A percentile compares a stretch with the other conserved stretches of the same genome.
Evolutionary conservation across 805 yeast species (phyloP).

Genomic region (Wickerhamiella slavikovae): DNA sequence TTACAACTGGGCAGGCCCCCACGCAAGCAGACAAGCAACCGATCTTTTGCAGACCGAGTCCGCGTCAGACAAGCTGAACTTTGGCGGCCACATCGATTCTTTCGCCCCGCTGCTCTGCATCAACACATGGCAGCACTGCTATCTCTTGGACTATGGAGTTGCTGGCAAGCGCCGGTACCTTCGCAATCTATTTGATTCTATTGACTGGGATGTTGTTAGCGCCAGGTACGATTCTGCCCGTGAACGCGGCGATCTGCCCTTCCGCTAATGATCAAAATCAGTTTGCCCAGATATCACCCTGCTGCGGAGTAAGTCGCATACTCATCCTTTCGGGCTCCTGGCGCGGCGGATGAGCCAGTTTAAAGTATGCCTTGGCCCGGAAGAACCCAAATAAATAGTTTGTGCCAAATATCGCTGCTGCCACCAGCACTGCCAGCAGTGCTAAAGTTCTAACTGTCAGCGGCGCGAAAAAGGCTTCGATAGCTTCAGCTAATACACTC

Average conservation of each 20-base stretch:
- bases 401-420: slow-evolving; percentile 6
- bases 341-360: slow-evolving; percentile 1
- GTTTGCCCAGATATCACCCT: no score
- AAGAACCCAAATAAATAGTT: slow-evolving; percentile 12
- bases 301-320: no score
- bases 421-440: slow-evolving; percentile 2
- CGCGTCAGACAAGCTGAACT: slow-evolving; percentile 1
- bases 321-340: slow-evolving; percentile 6
- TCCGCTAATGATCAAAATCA: no score
- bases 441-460: slow-evolving; percentile 23
- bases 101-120: slow-evolving; percentile 44
- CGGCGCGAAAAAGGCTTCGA: slow-evolving; percentile 51
- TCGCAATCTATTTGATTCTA: slow-evolving; percentile 50
- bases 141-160: slow-evolving; percentile 67
- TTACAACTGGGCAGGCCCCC: slow-evolving; percentile 76
- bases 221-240: no score
- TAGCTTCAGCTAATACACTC: slow-evolving; percentile 55
- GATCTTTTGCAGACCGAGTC: neutral
- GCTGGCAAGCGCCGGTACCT: slow-evolving; percentile 52
- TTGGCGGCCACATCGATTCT: slow-evolving; percentile 1
- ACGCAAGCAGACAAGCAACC: slow-evolving; percentile 1
- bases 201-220: slow-evolving; percentile 52
- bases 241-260: no score
- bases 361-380: slow-evolving; percentile 7
- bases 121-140: slow-evolving; percentile 76